phyloP scores from a whole-genome alignment of 345 rosid genomes.

The Boechera retrofracta region DNA sequence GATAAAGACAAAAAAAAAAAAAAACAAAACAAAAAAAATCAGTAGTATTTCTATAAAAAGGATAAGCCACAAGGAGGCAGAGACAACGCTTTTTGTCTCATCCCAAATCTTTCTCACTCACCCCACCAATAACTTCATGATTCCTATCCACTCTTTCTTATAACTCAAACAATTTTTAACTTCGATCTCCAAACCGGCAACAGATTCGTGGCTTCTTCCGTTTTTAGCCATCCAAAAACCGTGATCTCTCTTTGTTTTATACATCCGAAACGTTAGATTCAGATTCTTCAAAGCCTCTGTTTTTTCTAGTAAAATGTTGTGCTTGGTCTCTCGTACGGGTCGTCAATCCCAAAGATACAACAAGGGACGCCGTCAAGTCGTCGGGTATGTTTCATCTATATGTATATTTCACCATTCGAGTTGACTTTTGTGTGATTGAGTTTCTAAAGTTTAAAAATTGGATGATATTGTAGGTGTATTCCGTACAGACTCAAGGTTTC shows the following conservation, averaged over 20 bases:
- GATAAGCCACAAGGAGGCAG: slow-evolving; percentile 36
- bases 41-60: slow-evolving; percentile 36
- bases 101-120: slow-evolving; percentile 14
- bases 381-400: slow-evolving; percentile 59
- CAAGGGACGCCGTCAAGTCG: slow-evolving; percentile 82
- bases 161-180: slow-evolving; percentile 15
- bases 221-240: slow-evolving; percentile 8
- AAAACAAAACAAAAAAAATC: not conserved
- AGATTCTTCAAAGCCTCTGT: slow-evolving; percentile 17
- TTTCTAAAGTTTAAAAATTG: not conserved
- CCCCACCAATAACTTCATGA: slow-evolving; percentile 5
- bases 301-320: slow-evolving; percentile 46
- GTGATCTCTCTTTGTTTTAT: slow-evolving; percentile 12
- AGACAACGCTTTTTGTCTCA: slow-evolving; percentile 34
- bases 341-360: slow-evolving; percentile 77
- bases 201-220: not conserved
- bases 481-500: slow-evolving; percentile 67
- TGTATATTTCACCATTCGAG: not conserved
- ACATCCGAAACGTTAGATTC: not conserved
- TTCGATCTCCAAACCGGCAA: slow-evolving; percentile 22
- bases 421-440: slow-evolving; percentile 15
- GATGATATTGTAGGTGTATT: slow-evolving; percentile 60
- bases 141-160: slow-evolving; percentile 28
- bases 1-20: not conserved
- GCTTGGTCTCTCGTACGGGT: slow-evolving; percentile 77